Base-by-base conservation (phyloP, 441 rosid species). In the Manihot esculenta region DNA sequence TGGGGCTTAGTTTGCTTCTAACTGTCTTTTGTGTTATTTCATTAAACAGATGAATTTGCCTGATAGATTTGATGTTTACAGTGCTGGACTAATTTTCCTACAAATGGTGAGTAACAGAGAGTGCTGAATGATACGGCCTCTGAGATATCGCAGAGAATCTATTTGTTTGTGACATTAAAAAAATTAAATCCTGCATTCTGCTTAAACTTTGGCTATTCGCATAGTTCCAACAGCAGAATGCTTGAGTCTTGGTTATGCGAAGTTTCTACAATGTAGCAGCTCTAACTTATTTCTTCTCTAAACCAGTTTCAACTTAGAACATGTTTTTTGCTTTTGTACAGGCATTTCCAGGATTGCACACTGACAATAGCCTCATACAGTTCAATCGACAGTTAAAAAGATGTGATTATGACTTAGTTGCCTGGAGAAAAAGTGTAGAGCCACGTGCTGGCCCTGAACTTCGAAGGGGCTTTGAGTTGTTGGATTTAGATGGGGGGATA, bases 341-440 rank as follows among this genome's bases (percentile, higher is more conserved):
- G 97, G 92, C 87, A 42, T 85, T 94, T 79, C 97, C 94, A 41
- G 87, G 92, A 59, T 77, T 90, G 24, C 84, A 94, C 27, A 81
- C 89, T 15, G 99, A 94, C 78, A 92, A 82, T 64, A 74, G 74
- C 80, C 88, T 92, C 69, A 90, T 90, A 74, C 99, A 92, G 78
- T 90, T 94, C 83, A 94, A 92, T 72, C 95, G 96, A 51, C 97
- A 90, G 74, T 78, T 94, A n/a, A 94, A 94, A 82, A 86, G 97
- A 79, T 90, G 97, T 23, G 95, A 94, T 72, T 94, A 87, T 21
- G 93, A 92, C 85, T 75, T 94, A 68, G 79, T 64, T 13, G 87
- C 89, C 53, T 88, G 99, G 97, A 89, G 99, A 77, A 86, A 83
- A 70, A 72, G 78, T 23, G 84, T 88, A 64, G 94, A 92, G 84